These are phyloP conservation scores for Tinospora cordifolia DNA, from an alignment of 164 flowering plant species.

Conservation along the genomic window DNA sequence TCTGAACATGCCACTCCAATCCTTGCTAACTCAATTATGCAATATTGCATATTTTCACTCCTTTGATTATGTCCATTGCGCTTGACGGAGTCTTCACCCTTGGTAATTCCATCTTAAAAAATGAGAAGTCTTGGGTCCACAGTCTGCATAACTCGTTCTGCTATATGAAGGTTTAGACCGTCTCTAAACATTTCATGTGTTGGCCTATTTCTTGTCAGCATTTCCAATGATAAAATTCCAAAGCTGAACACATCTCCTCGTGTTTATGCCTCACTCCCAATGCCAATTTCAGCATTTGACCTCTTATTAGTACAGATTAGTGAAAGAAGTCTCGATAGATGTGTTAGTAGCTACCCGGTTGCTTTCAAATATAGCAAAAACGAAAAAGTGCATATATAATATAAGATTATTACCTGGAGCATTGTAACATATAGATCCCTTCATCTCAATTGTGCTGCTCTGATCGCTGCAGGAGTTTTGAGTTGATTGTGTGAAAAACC, in stretches of 20 bases:
- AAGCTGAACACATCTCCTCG: conserved; percentile 11
- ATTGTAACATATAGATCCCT: conserved; percentile 16
- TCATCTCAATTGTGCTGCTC: conserved; percentile 2
- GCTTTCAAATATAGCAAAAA: too few species aligned
- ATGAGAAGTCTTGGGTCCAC: background rate
- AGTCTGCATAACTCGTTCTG: background rate
- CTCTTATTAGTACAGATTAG: background rate
- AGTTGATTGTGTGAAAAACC: background rate
- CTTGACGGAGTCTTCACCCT: background rate
- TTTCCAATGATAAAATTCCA: conserved; percentile 18
- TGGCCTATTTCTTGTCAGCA: conserved; percentile 20
- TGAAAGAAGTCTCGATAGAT: too few species aligned
- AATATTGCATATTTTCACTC: background rate
- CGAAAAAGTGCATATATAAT: background rate
- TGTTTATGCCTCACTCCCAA: conserved; percentile 8
- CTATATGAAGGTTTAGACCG: conserved; percentile 8
- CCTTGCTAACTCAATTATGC: background rate
- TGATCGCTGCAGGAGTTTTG: background rate
- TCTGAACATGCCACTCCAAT: conserved; percentile 8
- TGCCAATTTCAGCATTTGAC: conserved; percentile 16
- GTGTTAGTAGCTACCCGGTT: too few species aligned
- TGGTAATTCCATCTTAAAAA: background rate
- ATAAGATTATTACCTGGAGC: conserved; percentile 16
- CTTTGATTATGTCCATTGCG: background rate
- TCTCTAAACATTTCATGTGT: conserved; percentile 11